Evolutionary conservation across 768 basidiomycete species (phyloP), one percentile per base, ranked within the genome.

Genomic region (Gloeopeniophorella convolvens): DNA sequence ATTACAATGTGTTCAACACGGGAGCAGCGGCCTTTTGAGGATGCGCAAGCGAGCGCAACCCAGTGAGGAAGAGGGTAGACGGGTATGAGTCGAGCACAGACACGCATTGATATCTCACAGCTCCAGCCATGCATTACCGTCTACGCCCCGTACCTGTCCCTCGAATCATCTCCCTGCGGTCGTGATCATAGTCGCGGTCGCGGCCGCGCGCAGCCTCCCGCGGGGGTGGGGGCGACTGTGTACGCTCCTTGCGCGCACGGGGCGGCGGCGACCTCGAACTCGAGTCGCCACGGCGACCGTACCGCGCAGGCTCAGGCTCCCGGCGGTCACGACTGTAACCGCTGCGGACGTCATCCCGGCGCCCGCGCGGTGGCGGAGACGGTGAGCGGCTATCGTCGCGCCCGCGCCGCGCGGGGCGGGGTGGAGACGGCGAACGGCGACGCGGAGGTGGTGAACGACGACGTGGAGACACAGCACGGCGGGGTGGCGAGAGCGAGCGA

Each of bases 401-500:
- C 16, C 26, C 26, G n/a, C 45, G 44, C 13, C 30, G 43, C 7
- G 32, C 37, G 37, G 8, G 13, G 37, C 37, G 37, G 20, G 10
- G 37, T 20, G 13, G 44, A 12, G 50, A 36, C 9, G 54, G 51
- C 4, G 56, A 56, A 20, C 50, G 48, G 11, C 59, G 61, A 18
- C 42, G 60, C 43, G 32, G 54, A 16, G 58, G 61, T 48, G 43
- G 55, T 33, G 51, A 28, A 3, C 57, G 59, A 32, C 55, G 53
- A 23, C 60, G 50, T 18, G 57, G 49, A 49, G 56, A 55, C 39
- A 60, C 9, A n/a, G 9, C 26, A 39, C 42, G 52, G 24, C 42
- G 61, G 32, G 49, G 56, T 21, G 64, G 60, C 15, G 64, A 58
- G 42, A 55, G 42, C 52, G 62, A 37, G 58, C 45, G 37, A 24